Base-by-base conservation (phyloP, 805 yeast genomes). In the Saturnispora quitensis region DNA sequence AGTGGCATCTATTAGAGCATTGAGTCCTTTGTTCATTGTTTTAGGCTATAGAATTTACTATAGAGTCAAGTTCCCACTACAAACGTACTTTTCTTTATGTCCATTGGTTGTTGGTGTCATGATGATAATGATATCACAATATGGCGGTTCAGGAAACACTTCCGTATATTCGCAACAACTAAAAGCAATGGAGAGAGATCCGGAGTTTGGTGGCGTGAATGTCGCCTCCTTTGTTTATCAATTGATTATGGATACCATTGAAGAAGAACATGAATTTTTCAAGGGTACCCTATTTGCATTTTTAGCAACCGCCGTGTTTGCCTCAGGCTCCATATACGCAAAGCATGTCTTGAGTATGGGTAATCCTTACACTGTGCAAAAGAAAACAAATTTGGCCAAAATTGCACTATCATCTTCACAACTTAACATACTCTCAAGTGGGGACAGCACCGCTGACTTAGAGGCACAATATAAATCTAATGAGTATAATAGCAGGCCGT, bases 241-340 rank as follows among this genome's bases (percentile, higher is more conserved):
- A 40, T 40, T 36, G 13, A 22, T 50, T 18, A 17, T 20, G 42
- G 47, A 42, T 20, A 45, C 43, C 24, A 45, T 45, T n/a, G 43
- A 43, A 27, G 48, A 45, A 45, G 50, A 50, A 34, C 51, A 52
- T 45, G 53, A 45, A 31, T 45, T 42, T 38, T 45, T 53, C 20
- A 53, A 55, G 45, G 96, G 97, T 5, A 67, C 87, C n/a, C 31
- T 76, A 2, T 84, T 76, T 61, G 91, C 96, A 12, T 68, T 83
- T 9, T 53, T 80, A 31, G 80, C 93, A 4, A 77, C 90, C 47
- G 64, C 85, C 7, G 79, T 88, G 18, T 89, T 89, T 70, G 95
- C 91, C 5, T 78, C 82, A 2, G 96, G 89, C 62, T 89, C 89
- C 63, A 86, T 89, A 44, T 89, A 87, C 66, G 89, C 93, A 38